A percentile compares a stretch with the other conserved stretches of the same genome.
Conservation (phyloP, 108 stramenopile species). For the Mediolabrus comicus region DNA sequence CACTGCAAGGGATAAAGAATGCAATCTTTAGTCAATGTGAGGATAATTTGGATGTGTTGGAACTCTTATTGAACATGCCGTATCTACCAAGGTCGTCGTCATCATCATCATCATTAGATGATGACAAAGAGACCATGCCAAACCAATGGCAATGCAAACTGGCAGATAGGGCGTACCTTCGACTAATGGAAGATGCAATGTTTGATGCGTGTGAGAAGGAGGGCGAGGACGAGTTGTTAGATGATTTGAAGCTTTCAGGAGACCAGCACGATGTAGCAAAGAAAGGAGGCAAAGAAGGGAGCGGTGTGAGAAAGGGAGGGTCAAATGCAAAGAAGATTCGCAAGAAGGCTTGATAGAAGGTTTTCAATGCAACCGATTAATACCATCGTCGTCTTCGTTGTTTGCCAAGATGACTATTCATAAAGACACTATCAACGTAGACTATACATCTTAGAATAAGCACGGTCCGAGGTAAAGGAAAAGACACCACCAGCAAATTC, state of each 20-base stretch:
- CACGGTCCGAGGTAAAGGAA: no score
- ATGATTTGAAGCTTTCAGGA: constrained; percentile 58
- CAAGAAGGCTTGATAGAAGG: neutral
- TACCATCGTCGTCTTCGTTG: no score
- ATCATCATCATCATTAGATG: neutral
- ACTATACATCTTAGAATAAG: no score
- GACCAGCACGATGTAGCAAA: neutral
- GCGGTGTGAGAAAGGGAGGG: neutral
- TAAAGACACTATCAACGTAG: no score
- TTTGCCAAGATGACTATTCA: no score
- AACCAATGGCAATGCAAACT: constrained; percentile 6
- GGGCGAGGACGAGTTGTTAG: constrained; percentile 66
- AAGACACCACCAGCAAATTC: no score
- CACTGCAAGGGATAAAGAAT: constrained; percentile 51
- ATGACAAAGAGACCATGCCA: neutral
- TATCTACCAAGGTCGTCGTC: constrained; percentile 41
- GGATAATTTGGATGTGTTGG: constrained; percentile 57
- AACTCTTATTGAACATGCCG: constrained; percentile 60
- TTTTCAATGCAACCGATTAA: no score
- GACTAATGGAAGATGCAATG: constrained; percentile 83
- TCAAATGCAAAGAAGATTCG: neutral
- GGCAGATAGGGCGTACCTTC: constrained; percentile 66
- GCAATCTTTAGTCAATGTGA: constrained; percentile 52
- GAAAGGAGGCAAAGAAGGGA: neutral
- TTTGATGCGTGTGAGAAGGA: constrained; percentile 82